Base-by-base conservation (phyloP, 2,329 filamentous ascomycete genomes). In the Iodosphaeria phyllophila region DNA sequence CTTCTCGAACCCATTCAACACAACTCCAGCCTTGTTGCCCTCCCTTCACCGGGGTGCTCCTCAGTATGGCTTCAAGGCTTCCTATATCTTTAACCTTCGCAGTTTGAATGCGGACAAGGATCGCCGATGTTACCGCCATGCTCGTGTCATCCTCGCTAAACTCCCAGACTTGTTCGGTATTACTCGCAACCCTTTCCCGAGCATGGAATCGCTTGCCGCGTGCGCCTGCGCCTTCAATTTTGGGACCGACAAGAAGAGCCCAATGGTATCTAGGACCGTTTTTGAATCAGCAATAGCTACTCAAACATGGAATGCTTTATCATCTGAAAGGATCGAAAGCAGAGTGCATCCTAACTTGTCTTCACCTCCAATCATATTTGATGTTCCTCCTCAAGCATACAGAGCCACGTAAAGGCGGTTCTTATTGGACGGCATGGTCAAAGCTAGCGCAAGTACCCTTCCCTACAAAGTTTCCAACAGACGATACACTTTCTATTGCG, bases 1-100 rank as follows among this genome's bases (percentile, higher is more conserved):
- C 52, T 32, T 58, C 51, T 28, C 46, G 41, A 4, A 56, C 46
- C 54, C 51, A 58, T 1, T 14, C 30, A 1, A 56, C 47, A 35
- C 52, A 58, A 29, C 55, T 56, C 49, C 51, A 58, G n/a, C 39
- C 42, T 8, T 32, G 27, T 14, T 39, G 30, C 8, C 36, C 32
- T 28, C 38, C 32, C 27, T 43, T 34, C 20, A 52, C 31, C 18
- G 44, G 46, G 2, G 37, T 44, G 10, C 30, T 32, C n/a, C 30
- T 26, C 20, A 54, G 34, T 18, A 46, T 41, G 11, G 37, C 30
- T 6, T 33, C 33, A n/a, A 48, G 31, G 5, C 36, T 35, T 19
- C 33, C 22, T 17, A 24, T 25, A 25, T 51, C 34, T 19, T 30
- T 32, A 22, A 53, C 36, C 32, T 54, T 53, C 18, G 30, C 40